Conservation (phyloP, 75 land plant species). For the Isoetes taiwanensis region DNA sequence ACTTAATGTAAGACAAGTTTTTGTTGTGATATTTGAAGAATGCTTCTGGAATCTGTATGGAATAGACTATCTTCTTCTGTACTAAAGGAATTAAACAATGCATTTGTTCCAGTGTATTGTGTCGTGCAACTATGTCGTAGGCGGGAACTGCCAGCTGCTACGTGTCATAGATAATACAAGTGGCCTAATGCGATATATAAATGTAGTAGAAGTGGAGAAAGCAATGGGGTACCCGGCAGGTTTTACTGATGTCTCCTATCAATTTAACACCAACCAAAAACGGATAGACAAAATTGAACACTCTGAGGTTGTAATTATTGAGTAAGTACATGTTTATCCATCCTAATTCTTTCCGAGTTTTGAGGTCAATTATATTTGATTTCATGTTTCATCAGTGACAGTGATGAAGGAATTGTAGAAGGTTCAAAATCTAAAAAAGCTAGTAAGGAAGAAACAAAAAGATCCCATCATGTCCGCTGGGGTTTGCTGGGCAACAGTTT, state of each 20-base stretch:
- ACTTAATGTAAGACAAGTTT: not conserved
- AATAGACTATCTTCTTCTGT: not conserved
- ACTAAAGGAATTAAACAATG: not conserved
- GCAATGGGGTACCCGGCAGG: slow-evolving; percentile 20
- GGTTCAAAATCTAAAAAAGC: too few species aligned
- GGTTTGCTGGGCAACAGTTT: slow-evolving; percentile 21
- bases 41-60: not conserved
- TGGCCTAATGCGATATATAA: slow-evolving; percentile 10
- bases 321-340: not conserved
- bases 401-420: too few species aligned
- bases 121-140: slow-evolving; percentile 10
- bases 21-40: not conserved
- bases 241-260: slow-evolving; percentile 17
- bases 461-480: slow-evolving; percentile 12
- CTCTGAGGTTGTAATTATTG: not conserved
- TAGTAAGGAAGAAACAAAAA: too few species aligned
- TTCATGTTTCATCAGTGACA: too few species aligned
- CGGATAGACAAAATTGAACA: not conserved
- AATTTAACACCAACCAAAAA: too few species aligned
- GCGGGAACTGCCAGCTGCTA: not conserved
- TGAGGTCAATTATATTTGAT: too few species aligned
- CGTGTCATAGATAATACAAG: slow-evolving; percentile 1
- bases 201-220: slow-evolving; percentile 5
- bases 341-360: too few species aligned
- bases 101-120: slow-evolving; percentile 19